Conservation (phyloP, 2,329 filamentous ascomycete genomes). For the Spiromastix sp. region DNA sequence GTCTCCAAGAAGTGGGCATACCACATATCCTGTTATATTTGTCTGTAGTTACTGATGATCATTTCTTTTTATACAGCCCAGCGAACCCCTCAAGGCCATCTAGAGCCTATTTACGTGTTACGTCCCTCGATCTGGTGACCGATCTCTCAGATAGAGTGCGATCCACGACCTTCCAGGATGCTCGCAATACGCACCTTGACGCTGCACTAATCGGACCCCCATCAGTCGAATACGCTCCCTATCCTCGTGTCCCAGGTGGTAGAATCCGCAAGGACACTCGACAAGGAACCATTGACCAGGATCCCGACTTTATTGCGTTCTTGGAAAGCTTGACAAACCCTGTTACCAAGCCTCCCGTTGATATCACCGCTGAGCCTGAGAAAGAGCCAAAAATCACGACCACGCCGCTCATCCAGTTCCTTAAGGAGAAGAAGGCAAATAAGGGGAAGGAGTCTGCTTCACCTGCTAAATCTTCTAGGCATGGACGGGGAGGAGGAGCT, state of each 20-base stretch:
- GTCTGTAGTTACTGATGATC: no score
- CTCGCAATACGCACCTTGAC: conserved; percentile 63
- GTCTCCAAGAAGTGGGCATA: conserved; percentile 66
- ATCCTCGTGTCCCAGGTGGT: conserved; percentile 67
- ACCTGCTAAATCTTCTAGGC: conserved; percentile 36
- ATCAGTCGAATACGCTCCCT: conserved; percentile 68
- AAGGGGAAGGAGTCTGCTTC: conserved; percentile 39
- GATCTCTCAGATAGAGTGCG: conserved; percentile 62
- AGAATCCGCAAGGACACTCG: conserved; percentile 70
- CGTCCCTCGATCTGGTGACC: conserved; percentile 57
- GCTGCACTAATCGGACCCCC: conserved; percentile 68
- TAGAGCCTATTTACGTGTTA: conserved; percentile 72
- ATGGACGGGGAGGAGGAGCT: conserved; percentile 23
- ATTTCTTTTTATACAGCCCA: conserved; percentile 40
- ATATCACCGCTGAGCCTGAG: conserved; percentile 39
- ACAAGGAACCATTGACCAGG: conserved; percentile 92
- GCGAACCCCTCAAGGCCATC: conserved; percentile 75
- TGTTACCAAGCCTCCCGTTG: conserved; percentile 46
- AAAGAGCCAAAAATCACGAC: conserved; percentile 56
- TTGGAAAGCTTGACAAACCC: conserved; percentile 76
- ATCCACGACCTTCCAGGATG: conserved; percentile 64
- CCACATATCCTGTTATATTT: neutral
- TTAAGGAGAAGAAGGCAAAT: conserved; percentile 85
- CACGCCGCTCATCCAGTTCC: conserved; percentile 80
- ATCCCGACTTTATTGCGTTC: conserved; percentile 90